A percentile compares a stretch with the other conserved stretches of the same genome.
These are phyloP conservation scores for Chloris gayana DNA, from an alignment of 176 grass and related monocot genomes.

Conservation along the genomic window DNA sequence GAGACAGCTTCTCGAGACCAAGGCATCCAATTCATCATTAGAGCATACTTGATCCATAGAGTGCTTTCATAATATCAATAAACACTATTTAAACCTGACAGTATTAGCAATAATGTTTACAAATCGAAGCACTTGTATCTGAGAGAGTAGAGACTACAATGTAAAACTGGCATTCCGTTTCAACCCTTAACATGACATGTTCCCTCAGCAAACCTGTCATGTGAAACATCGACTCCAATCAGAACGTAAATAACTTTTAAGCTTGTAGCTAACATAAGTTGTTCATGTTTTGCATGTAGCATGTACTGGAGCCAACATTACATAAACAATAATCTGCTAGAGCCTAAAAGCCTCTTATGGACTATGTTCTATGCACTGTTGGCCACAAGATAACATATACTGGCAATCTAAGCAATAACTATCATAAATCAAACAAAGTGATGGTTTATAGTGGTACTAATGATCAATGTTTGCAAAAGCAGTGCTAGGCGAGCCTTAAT, in stretches of 20 bases:
- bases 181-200: background rate
- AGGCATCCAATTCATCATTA: background rate
- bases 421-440: background rate
- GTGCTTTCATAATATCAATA: background rate
- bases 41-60: background rate
- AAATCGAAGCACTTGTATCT: slow-evolving; percentile 13
- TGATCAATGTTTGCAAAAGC: slow-evolving; percentile 2
- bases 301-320: background rate
- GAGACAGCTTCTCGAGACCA: background rate
- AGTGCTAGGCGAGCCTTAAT: background rate
- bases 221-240: background rate
- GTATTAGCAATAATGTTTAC: background rate
- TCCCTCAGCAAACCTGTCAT: slow-evolving; percentile 32
- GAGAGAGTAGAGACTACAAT: background rate
- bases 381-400: background rate
- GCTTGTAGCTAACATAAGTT: background rate
- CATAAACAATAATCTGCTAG: background rate
- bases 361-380: background rate
- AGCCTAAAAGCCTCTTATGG: background rate
- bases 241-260: background rate
- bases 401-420: background rate
- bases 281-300: background rate
- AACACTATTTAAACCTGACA: background rate
- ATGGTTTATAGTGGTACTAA: background rate
- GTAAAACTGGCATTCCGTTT: background rate